Evolutionary conservation across 495 filamentous ascomycete genomes (phyloP).

Genomic region (Neurospora sp.): DNA sequence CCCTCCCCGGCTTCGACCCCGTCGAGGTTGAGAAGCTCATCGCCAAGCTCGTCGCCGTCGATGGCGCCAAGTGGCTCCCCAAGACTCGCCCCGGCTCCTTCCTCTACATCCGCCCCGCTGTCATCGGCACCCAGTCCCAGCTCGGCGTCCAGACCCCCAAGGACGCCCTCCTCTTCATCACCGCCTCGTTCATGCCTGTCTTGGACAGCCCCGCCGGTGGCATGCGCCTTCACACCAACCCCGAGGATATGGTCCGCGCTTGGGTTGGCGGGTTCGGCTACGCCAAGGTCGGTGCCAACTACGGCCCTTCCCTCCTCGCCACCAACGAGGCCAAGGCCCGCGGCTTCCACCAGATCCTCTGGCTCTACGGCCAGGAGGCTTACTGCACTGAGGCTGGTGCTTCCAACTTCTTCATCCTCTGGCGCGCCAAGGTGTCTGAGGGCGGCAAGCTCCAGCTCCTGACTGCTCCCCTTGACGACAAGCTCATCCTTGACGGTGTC

Average conservation of each 20-base stretch:
- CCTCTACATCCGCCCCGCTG: conserved; percentile 70
- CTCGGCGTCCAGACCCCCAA: conserved; percentile 74
- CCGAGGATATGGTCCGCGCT: conserved; percentile 69
- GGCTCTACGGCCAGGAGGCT: conserved; percentile 68
- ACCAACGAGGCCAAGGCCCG: conserved; percentile 57
- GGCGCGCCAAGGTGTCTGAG: conserved; percentile 54
- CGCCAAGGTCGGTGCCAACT: conserved; percentile 88
- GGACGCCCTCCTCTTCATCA: conserved; percentile 77
- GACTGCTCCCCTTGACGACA: conserved; percentile 71
- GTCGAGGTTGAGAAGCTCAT: conserved; percentile 66
- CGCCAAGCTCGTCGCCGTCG: conserved; percentile 54
- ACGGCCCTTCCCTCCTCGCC: conserved; percentile 69
- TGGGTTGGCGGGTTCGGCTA: conserved; percentile 91
- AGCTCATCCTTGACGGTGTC: conserved; percentile 77
- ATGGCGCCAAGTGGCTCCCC: conserved; percentile 74
- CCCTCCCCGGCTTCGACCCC: conserved; percentile 65
- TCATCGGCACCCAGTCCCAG: conserved; percentile 70
- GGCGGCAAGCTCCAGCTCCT: conserved; percentile 59
- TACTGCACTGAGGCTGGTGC: conserved; percentile 87
- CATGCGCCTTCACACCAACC: conserved; percentile 67
- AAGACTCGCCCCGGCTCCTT: conserved; percentile 52
- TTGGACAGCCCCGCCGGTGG: conserved; percentile 46
- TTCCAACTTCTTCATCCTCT: conserved; percentile 83
- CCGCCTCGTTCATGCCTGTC: conserved; percentile 61
- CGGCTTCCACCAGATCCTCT: conserved; percentile 84